These are phyloP conservation scores for Dimocarpus longan DNA, from an alignment of 345 rosid species.

Conservation along the genomic window DNA sequence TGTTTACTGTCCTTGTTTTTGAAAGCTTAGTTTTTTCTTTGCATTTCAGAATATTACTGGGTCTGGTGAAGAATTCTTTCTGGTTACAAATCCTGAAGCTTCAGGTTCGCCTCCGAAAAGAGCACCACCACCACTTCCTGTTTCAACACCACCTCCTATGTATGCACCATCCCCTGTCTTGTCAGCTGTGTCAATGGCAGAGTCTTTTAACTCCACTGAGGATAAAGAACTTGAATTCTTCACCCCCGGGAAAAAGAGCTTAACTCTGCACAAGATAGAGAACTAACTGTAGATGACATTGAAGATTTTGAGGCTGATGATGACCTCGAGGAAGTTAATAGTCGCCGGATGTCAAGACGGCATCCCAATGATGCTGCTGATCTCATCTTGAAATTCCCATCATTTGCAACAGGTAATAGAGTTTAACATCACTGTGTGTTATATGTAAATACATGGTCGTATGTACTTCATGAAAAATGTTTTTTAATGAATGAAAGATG, in stretches of 20 bases:
- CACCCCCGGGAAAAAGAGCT: conserved; percentile 64
- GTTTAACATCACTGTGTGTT: neutral
- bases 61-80: conserved; percentile 79
- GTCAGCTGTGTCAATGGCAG: conserved; percentile 60
- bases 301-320: conserved; percentile 94
- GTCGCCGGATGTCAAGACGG: conserved; percentile 73
- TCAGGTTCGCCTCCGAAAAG: conserved; percentile 97
- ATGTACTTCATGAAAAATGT: neutral
- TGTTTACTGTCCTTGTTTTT: conserved; percentile 5
- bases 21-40: conserved; percentile 19
- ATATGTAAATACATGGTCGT: neutral
- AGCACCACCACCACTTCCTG: conserved; percentile 74
- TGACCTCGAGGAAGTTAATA: conserved; percentile 59
- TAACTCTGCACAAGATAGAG: conserved; percentile 65
- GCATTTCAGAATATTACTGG: conserved; percentile 63
- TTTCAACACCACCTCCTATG: conserved; percentile 49
- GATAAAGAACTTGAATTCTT: conserved; percentile 74
- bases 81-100: conserved; percentile 76
- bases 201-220: conserved; percentile 67
- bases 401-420: conserved; percentile 79
- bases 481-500: neutral
- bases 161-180: conserved; percentile 50
- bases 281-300: conserved; percentile 97
- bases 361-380: conserved; percentile 71
- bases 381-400: conserved; percentile 70